Evolutionary conservation across 1,139 yeast species (phyloP), one percentile per base, ranked within the genome.

Genomic region (Hansenula lynferdii): DNA sequence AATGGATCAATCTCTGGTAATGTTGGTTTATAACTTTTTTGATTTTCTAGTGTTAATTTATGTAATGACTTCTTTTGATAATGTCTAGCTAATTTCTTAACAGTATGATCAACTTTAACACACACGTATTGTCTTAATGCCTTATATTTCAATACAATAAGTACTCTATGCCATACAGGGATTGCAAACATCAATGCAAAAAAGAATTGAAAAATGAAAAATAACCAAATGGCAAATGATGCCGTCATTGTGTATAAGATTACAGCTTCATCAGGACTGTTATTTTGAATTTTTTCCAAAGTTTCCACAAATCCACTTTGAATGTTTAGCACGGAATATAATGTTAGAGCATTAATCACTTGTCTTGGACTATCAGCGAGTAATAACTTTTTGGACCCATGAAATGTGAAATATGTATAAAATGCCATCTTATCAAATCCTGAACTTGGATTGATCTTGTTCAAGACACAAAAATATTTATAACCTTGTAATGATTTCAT

Each of bases 361-460:
- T 87, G 96, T 59, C 96, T 74, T n/a, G 96, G 96, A 6, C 90
- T 73, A 51, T 87, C 96, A 1, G 95, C 90, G 33, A 85, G 65
- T 16, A 84, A 50, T 26, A 85, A 67, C 42, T 76, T 76, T 14
- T 80, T 57, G 56, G 92, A 85, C 35, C 75, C 72, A 47, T 80
- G 79, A 40, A 85, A 61, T 42, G 85, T 82, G 52, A 76, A 77
- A 58, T 78, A 85, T 5, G 81, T 72, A 50, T 76, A 75, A 48
- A 86, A 76, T 17, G 87, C 76, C 36, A 81, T 61, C 70, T 80
- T 79, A 53, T 85, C 95, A 49, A 75, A 75, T 35, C 72, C 71
- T 25, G 73, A 75, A 30, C 64, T 56, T 25, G 86, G 85, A 36
- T 86, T 78, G 38, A 87, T 80, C 49, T 74, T 72, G 48, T 80